Conservation (phyloP, 768 basidiomycete genomes). For the Boletus sp. region DNA sequence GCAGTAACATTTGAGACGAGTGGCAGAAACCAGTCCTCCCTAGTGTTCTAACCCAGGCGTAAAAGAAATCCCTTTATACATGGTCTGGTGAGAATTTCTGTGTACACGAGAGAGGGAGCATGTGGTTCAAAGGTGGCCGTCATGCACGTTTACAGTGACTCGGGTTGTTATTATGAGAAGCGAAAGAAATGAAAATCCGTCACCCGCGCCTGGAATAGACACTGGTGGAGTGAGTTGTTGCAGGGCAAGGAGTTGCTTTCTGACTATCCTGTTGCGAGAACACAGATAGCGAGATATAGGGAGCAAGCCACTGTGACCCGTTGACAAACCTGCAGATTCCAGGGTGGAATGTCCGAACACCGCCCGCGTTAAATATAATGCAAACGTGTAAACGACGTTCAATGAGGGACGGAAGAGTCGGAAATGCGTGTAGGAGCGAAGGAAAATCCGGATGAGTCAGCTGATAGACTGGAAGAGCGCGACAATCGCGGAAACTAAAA, state of each 20-base stretch:
- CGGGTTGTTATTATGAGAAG: background rate
- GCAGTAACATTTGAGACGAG: background rate
- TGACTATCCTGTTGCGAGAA: background rate
- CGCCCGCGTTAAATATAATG: background rate
- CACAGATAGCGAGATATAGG: background rate
- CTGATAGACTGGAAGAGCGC: too few relatives aligned
- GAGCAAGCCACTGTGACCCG: background rate
- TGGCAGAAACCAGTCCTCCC: background rate
- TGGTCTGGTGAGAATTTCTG: background rate
- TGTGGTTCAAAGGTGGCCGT: background rate
- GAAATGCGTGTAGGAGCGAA: too few relatives aligned
- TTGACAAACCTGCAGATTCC: background rate
- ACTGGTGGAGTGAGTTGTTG: background rate
- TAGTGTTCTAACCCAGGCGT: too few relatives aligned
- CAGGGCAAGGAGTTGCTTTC: too few relatives aligned
- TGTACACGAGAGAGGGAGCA: background rate
- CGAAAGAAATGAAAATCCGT: background rate
- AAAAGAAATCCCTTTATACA: background rate
- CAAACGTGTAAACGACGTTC: background rate
- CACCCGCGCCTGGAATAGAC: background rate
- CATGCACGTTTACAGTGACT: slow-evolving; percentile 2
- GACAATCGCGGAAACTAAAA: too few relatives aligned
- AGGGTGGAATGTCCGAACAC: background rate
- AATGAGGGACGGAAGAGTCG: background rate
- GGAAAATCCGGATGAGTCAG: too few relatives aligned